Evolutionary conservation across 1,284 basidiomycete genomes (phyloP).

Genomic region (Malassezia vespertilionis): DNA sequence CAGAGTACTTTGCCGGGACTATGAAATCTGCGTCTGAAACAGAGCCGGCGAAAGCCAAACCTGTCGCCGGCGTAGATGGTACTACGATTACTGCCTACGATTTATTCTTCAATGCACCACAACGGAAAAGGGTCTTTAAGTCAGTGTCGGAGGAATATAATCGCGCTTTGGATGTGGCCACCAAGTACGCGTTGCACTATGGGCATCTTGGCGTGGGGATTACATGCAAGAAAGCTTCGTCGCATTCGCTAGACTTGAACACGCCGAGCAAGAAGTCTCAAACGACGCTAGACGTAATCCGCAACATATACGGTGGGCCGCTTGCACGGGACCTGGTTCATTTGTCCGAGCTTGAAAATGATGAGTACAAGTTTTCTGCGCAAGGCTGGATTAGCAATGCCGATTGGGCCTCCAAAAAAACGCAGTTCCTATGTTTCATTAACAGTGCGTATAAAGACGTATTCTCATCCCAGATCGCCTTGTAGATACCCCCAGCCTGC

Average conservation of each 20-base stretch:
- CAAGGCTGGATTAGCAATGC: constrained; percentile 72
- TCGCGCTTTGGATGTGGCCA: constrained; percentile 82
- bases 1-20: constrained; percentile 30
- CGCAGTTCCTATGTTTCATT: constrained; percentile 81
- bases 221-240: constrained; percentile 64
- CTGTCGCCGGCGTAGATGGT: constrained; percentile 87
- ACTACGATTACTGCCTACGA: constrained; percentile 88
- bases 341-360: constrained; percentile 36
- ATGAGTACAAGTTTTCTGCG: constrained; percentile 22
- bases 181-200: constrained; percentile 63
- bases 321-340: constrained; percentile 69
- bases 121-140: constrained; percentile 72
- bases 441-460: constrained; percentile 87
- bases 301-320: constrained; percentile 66
- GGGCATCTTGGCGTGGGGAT: constrained; percentile 59
- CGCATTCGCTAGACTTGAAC: constrained; percentile 57
- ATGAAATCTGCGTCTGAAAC: constrained; percentile 23
- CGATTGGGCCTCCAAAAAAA: constrained; percentile 80
- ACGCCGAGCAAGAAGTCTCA: constrained; percentile 59
- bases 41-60: constrained; percentile 55
- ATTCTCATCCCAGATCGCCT: constrained; percentile 61
- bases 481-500: constrained; percentile 79
- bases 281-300: constrained; percentile 62
- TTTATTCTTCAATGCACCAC: constrained; percentile 87
- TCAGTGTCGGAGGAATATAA: constrained; percentile 83